Conservation (phyloP, 2,329 filamentous ascomycete species). For the Niveomyces coronatus region DNA sequence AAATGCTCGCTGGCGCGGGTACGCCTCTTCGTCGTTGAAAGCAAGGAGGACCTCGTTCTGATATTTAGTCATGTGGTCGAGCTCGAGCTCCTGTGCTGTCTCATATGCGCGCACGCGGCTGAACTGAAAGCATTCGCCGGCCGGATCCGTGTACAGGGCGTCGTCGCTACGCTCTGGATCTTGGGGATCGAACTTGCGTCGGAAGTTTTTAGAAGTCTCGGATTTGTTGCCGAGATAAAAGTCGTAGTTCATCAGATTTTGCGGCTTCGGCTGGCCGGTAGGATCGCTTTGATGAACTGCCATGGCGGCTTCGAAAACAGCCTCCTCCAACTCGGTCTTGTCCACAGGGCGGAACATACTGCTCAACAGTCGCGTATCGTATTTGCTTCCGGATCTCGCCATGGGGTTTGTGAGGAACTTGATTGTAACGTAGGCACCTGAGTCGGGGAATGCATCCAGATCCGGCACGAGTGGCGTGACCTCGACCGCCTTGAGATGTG, state of each 20-base stretch:
- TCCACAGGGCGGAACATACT: constrained; percentile 52
- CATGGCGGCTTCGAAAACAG: constrained; percentile 37
- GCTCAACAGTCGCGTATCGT: constrained; percentile 51
- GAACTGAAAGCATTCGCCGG: constrained; percentile 47
- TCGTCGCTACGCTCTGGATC: constrained; percentile 45
- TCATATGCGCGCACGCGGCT: constrained; percentile 55
- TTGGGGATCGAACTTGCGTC: constrained; percentile 48
- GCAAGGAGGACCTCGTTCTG: constrained; percentile 52
- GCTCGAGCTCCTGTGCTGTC: constrained; percentile 46
- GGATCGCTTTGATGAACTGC: constrained; percentile 49
- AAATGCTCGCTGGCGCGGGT: constrained; percentile 44
- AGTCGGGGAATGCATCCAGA: constrained; percentile 58
- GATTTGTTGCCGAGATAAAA: constrained; percentile 49
- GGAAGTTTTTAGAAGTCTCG: constrained; percentile 42
- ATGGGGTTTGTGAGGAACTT: constrained; percentile 60
- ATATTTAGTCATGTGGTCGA: constrained; percentile 50
- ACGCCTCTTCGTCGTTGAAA: constrained; percentile 41
- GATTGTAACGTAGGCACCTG: constrained; percentile 57
- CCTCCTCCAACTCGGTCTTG: constrained; percentile 42
- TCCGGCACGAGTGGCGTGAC: constrained; percentile 54
- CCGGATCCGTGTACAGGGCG: constrained; percentile 42
- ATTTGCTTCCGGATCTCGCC: constrained; percentile 33
- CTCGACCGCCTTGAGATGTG: constrained; percentile 46
- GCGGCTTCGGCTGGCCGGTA: constrained; percentile 42
- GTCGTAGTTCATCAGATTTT: constrained; percentile 54